These are phyloP conservation scores for Cucurbita ficifolia DNA, from an alignment of 306 rosid species.

Conservation along the genomic window DNA sequence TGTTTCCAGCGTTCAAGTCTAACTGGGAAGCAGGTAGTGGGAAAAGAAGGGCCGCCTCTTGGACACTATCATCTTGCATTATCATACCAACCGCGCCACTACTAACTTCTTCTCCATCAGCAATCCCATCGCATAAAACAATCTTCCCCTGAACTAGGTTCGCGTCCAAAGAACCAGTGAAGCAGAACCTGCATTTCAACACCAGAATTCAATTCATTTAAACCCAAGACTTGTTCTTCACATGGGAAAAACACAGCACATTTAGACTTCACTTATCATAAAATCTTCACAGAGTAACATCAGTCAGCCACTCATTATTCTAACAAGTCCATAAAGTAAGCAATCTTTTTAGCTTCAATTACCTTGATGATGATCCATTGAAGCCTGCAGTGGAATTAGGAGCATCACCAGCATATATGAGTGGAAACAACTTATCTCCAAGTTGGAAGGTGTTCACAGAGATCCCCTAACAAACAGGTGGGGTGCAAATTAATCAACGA, in stretches of 20 bases:
- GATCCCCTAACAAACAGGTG: constrained; percentile 7
- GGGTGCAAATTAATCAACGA: neutral
- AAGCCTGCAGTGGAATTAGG: constrained; percentile 9
- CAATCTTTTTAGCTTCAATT: neutral
- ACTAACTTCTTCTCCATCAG: neutral
- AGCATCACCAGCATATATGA: constrained; percentile 10
- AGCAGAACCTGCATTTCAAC: constrained; percentile 9
- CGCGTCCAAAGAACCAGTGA: neutral
- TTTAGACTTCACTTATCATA: neutral
- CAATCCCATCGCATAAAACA: constrained; percentile 7
- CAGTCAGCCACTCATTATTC: neutral
- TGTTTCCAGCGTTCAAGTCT: neutral
- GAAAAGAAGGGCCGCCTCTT: neutral
- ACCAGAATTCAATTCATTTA: neutral
- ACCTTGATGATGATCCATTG: constrained; percentile 2
- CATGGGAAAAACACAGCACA: neutral
- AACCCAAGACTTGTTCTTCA: neutral
- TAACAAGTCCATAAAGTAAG: neutral
- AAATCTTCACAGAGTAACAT: neutral
- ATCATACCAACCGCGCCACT: constrained; percentile 7
- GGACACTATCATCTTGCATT: neutral
- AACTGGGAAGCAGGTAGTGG: constrained; percentile 8
- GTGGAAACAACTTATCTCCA: neutral
- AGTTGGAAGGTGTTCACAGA: constrained; percentile 9
- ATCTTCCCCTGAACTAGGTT: constrained; percentile 6